These are phyloP conservation scores for Mrakia blollopis DNA, from an alignment of 768 basidiomycete species.

Conservation along the genomic window DNA sequence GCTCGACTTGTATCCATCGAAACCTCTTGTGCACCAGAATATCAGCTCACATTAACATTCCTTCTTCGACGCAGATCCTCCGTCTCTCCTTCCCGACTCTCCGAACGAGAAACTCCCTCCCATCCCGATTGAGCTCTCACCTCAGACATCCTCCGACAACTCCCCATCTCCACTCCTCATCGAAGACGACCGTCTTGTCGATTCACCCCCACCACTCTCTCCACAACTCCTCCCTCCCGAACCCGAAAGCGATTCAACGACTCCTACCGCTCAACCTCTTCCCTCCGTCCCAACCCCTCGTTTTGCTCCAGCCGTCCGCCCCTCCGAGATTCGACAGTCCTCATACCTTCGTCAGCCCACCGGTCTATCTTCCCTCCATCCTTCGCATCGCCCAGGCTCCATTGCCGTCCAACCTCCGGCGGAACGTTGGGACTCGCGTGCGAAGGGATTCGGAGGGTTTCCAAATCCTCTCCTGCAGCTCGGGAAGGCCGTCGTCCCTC, in stretches of 20 bases:
- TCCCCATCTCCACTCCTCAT: neutral
- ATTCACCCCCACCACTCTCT: neutral
- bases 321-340: neutral
- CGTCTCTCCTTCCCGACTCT: neutral
- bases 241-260: neutral
- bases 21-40: too few species aligned
- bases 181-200: neutral
- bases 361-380: neutral
- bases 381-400: neutral
- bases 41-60: too few species aligned
- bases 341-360: neutral
- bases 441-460: neutral
- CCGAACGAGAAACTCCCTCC: neutral
- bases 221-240: neutral
- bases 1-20: too few species aligned
- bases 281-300: neutral
- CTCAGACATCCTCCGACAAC: neutral
- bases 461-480: neutral
- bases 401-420: neutral
- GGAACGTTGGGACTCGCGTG: too few species aligned
- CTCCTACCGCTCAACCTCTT: neutral
- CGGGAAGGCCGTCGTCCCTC: neutral
- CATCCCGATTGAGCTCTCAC: neutral
- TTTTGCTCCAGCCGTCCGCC: neutral
- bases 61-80: neutral